Percentiles rank a stretch among this genome's conserved stretches.
phyloP scores from a whole-genome alignment of 352 stramenopile species.

The Pythium utonaiense region DNA sequence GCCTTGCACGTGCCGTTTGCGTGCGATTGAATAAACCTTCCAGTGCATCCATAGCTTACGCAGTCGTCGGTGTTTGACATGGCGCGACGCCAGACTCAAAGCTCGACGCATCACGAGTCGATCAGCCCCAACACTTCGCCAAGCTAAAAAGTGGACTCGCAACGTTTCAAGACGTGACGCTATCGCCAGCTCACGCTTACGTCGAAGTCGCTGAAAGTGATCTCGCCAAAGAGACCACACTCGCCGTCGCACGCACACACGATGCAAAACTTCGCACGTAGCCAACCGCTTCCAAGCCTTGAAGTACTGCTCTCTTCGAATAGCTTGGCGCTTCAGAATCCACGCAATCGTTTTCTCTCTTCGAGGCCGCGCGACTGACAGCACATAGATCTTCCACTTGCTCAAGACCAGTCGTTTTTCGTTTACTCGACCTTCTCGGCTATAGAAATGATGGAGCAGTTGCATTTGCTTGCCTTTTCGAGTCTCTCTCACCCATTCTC shows the following conservation, averaged over 20 bases:
- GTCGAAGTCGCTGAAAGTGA: background rate
- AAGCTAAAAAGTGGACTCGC: conserved; percentile 37
- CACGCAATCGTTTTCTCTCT: background rate
- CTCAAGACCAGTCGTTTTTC: conserved; percentile 5
- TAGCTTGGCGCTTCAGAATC: background rate
- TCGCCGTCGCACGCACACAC: background rate
- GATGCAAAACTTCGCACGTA: background rate
- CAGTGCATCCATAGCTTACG: conserved; percentile 76
- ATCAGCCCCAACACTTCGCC: conserved; percentile 36
- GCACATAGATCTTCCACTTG: conserved; percentile 49
- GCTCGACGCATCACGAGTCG: conserved; percentile 35
- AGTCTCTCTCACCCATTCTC: conserved; percentile 1
- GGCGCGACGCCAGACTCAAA: conserved; percentile 49
- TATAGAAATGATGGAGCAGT: conserved; percentile 8
- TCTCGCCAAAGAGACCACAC: conserved; percentile 6
- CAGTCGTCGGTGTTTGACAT: conserved; percentile 54
- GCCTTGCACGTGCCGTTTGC: conserved; percentile 61
- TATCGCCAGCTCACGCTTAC: background rate
- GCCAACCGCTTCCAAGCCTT: background rate
- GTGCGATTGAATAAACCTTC: conserved; percentile 72
- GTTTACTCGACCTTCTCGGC: background rate
- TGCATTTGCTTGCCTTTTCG: conserved; percentile 10
- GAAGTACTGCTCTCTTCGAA: background rate
- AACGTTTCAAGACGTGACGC: conserved; percentile 1
- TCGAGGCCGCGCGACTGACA: conserved; percentile 28